These are phyloP conservation scores for Hsuehochloa calcarea DNA, from an alignment of 176 grass and related monocot species.

Conservation along the genomic window DNA sequence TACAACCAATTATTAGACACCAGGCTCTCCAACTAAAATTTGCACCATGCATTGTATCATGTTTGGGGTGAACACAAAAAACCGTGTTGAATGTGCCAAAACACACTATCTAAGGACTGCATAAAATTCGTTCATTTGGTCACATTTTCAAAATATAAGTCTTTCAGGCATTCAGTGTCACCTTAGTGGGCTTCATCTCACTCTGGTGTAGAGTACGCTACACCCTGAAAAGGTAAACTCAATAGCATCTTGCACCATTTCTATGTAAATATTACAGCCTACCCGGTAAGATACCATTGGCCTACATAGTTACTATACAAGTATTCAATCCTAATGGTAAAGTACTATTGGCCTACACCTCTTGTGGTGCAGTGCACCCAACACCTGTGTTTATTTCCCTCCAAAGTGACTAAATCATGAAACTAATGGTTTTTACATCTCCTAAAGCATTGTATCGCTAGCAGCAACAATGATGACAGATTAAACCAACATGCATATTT, in stretches of 20 bases:
- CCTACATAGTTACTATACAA: background rate
- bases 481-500: background rate
- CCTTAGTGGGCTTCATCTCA: conserved; percentile 6
- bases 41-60: background rate
- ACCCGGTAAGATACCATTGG: background rate
- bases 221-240: background rate
- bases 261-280: background rate
- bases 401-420: background rate
- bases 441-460: background rate
- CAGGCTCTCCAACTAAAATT: background rate
- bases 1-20: background rate
- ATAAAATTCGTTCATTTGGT: background rate
- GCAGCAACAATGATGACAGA: background rate
- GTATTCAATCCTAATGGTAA: background rate
- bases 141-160: no score
- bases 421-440: background rate
- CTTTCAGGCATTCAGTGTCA: background rate
- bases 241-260: background rate
- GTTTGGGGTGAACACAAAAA: background rate
- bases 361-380: background rate
- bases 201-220: background rate
- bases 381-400: background rate
- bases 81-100: background rate
- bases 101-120: background rate
- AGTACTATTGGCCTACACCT: background rate